Evolutionary conservation across 176 grass and related monocot genomes (phyloP).

Genomic region (Oryza longistaminata): DNA sequence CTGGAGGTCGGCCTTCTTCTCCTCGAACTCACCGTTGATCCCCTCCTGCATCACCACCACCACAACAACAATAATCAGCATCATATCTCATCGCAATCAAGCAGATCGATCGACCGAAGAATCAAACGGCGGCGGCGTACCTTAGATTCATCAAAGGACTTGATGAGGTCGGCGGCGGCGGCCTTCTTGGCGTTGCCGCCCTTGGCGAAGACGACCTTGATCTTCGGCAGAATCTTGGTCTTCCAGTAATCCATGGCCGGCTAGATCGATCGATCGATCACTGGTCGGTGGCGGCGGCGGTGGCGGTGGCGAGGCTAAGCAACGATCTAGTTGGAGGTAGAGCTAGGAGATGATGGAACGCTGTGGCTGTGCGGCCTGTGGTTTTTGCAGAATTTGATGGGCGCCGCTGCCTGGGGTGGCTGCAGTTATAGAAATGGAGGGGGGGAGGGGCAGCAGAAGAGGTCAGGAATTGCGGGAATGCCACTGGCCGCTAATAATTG

Average conservation of each 20-base stretch:
- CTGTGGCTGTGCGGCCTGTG: not conserved
- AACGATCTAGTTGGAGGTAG: not conserved
- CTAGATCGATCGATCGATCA: not conserved
- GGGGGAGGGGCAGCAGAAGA: not conserved
- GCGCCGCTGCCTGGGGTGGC: not conserved
- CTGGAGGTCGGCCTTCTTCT: constrained; percentile 64
- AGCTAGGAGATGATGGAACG: constrained; percentile 12
- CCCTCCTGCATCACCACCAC: constrained; percentile 35
- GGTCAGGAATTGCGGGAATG: constrained; percentile 32
- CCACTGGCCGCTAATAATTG: constrained; percentile 35
- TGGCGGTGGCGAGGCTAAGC: too few species aligned
- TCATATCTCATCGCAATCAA: not conserved
- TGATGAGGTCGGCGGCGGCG: constrained; percentile 54
- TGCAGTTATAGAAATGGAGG: constrained; percentile 2
- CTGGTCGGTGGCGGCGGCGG: not conserved
- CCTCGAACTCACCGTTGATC: constrained; percentile 58
- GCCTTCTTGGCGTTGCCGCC: constrained; percentile 50
- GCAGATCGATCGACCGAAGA: not conserved
- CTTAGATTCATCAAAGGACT: constrained; percentile 63
- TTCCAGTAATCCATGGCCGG: constrained; percentile 55
- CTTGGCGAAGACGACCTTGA: constrained; percentile 55
- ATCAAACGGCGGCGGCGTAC: not conserved
- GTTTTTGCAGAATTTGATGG: constrained; percentile 19
- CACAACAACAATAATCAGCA: not conserved
- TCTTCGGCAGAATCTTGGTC: constrained; percentile 60